Evolutionary conservation across 306 rosid genomes (phyloP), one percentile per base, ranked within the genome.

Genomic region (Cucurbita maxima): DNA sequence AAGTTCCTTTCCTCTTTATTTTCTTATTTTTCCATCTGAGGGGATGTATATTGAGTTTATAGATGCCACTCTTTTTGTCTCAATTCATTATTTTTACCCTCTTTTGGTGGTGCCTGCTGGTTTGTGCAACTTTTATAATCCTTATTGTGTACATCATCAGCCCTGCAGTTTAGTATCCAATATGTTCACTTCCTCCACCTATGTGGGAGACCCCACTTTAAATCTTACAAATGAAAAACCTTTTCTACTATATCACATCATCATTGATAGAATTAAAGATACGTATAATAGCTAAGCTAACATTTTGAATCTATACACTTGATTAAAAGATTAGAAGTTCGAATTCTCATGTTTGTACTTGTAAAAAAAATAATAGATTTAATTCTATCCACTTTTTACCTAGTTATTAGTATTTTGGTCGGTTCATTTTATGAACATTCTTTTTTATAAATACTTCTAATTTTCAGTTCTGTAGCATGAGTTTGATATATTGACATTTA

Each of bases 11-110:
- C 48, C 57, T 68, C 0, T 10, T 13, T 7, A 18, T 38, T 11
- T 48, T 30, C 0, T 15, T 70, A 30, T 30, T 70, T 70, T 34
- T 34, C 18, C 59, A 48, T 47, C 20, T 48, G 74, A 70, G 74
- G 74, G 58, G 74, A 70, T 70, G 74, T 70, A 70, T 70, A 70
- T 70, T 36, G 74, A 70, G 74, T 70, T 68, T 70, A 51, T 70
- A 70, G 58, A 50, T 70, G 30, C 47, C 74, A 70, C 25, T 70
- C 14, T 70, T 51, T 70, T 34, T 30, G 51, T 48, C 74, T 70
- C 72, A 30, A 66, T 66, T 44, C 74, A 70, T 70, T 52, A 25
- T 70, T 70, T 69, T 70, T 50, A 70, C 74, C 59, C 47, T 70
- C 11, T 22, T 69, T 41, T 44, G 34, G 20, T 30, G 59, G 16